Evolutionary conservation across 2,329 filamentous ascomycete genomes (phyloP).

Genomic region (Colletotrichum trifolii): DNA sequence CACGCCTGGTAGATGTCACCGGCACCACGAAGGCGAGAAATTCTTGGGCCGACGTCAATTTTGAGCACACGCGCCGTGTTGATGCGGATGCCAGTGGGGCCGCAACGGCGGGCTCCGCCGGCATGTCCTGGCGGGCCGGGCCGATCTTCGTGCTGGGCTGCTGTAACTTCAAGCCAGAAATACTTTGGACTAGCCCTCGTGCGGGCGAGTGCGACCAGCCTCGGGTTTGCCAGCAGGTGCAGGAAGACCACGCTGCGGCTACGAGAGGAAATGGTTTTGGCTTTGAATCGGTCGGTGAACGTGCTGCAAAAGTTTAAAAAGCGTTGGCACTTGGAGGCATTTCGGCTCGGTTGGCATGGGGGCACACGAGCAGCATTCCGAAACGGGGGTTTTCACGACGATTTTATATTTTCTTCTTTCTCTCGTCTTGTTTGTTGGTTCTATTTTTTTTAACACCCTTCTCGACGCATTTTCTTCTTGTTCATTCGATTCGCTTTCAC

Average conservation of each 20-base stretch:
- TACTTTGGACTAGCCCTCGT: too few species aligned
- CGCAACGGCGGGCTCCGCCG: slow-evolving; percentile 9
- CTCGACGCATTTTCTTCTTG: not conserved
- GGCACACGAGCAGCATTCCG: slow-evolving; percentile 14
- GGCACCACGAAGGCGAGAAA: too few species aligned
- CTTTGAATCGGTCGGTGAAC: too few species aligned
- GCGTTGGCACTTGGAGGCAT: slow-evolving; percentile 1
- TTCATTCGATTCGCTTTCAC: not conserved
- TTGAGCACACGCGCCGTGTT: slow-evolving; percentile 8
- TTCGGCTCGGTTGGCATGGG: not conserved
- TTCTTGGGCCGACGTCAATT: slow-evolving; percentile 20
- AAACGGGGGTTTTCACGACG: slow-evolving; percentile 1
- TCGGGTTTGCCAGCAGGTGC: too few species aligned
- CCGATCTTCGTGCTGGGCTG: too few species aligned
- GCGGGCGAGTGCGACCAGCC: too few species aligned
- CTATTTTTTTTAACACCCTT: not conserved
- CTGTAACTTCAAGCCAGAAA: too few species aligned
- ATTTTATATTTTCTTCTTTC: not conserved
- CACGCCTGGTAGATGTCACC: too few species aligned
- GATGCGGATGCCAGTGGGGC: slow-evolving; percentile 21
- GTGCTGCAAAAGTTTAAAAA: slow-evolving; percentile 5
- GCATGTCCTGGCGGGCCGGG: slow-evolving; percentile 1
- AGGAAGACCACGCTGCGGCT: too few species aligned
- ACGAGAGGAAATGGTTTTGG: too few species aligned
- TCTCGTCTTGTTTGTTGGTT: not conserved